Percentiles rank a stretch among this genome's conserved stretches.
These are phyloP conservation scores for Blastocystis sp. DNA, from an alignment of 352 stramenopile species.

Conservation along the genomic window DNA sequence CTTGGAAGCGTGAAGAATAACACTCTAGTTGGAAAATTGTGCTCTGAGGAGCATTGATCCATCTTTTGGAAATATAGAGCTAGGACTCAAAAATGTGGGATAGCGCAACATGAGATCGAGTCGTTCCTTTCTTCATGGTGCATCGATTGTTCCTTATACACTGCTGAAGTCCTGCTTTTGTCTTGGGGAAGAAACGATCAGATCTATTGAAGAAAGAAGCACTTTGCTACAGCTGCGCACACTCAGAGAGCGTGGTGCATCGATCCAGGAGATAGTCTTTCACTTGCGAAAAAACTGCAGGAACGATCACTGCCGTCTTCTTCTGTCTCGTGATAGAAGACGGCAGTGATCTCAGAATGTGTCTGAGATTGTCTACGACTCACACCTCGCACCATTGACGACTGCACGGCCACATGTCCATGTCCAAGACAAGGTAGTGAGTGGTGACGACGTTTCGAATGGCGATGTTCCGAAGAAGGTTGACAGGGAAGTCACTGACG, in stretches of 20 bases:
- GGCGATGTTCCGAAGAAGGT: constrained; percentile 61
- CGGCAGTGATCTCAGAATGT: neutral
- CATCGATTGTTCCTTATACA: neutral
- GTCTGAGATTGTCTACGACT: neutral
- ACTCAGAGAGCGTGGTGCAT: neutral
- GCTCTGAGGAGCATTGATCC: neutral
- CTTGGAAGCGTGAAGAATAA: constrained; percentile 27
- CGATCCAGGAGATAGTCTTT: neutral
- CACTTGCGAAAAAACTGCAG: neutral
- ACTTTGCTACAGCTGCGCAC: neutral
- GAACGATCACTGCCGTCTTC: neutral
- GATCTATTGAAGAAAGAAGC: neutral
- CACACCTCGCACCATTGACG: too few relatives aligned
- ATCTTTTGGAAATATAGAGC: neutral
- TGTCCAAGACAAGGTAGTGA: constrained; percentile 63
- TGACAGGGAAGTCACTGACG: constrained; percentile 56
- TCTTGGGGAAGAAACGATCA: neutral
- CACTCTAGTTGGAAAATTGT: neutral
- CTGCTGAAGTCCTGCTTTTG: neutral
- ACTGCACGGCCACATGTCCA: constrained; percentile 63
- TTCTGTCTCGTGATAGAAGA: neutral
- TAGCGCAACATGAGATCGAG: neutral
- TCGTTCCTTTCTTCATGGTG: neutral
- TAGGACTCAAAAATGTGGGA: neutral
- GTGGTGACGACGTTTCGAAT: constrained; percentile 58